A percentile compares a stretch with the other conserved stretches of the same genome.
These are phyloP conservation scores for Pestalotiopsis fici DNA, from an alignment of 2,329 filamentous ascomycete species.

Conservation along the genomic window DNA sequence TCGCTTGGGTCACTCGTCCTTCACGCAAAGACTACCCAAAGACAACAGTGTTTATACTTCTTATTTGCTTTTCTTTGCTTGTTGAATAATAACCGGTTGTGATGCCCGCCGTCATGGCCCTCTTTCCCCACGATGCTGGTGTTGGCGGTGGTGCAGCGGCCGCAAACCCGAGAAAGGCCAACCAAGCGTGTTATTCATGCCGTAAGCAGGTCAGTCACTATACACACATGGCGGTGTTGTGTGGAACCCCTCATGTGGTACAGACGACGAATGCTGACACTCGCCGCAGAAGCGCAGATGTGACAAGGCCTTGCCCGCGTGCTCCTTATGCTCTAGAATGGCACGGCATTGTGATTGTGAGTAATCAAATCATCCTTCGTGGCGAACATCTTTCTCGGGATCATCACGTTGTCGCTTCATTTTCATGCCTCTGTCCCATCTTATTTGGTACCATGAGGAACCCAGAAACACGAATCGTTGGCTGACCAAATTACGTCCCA, in stretches of 20 bases:
- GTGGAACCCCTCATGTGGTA: background rate
- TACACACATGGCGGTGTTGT: background rate
- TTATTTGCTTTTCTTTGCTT: background rate
- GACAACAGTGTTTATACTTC: background rate
- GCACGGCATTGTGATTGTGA: conserved; percentile 40
- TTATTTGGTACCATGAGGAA: background rate
- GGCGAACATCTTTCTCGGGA: background rate
- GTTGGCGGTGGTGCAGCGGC: conserved; percentile 10
- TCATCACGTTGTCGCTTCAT: background rate
- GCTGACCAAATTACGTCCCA: background rate
- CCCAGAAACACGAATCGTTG: background rate
- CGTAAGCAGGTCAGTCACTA: conserved; percentile 20
- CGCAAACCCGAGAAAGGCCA: conserved; percentile 25
- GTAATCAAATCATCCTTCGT: background rate
- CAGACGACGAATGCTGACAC: background rate
- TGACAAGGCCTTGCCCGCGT: conserved; percentile 49
- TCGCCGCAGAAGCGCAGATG: conserved; percentile 51
- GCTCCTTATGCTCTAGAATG: conserved; percentile 46
- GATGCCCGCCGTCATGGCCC: conserved; percentile 5
- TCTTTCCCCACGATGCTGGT: conserved; percentile 15
- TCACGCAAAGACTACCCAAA: background rate
- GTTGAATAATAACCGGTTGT: background rate
- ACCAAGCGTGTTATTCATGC: conserved; percentile 44
- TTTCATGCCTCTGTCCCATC: background rate
- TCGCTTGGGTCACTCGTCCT: background rate